phyloP scores from a whole-genome alignment of 371 early-diverging fungal species.

The Apophysomyces sp. region DNA sequence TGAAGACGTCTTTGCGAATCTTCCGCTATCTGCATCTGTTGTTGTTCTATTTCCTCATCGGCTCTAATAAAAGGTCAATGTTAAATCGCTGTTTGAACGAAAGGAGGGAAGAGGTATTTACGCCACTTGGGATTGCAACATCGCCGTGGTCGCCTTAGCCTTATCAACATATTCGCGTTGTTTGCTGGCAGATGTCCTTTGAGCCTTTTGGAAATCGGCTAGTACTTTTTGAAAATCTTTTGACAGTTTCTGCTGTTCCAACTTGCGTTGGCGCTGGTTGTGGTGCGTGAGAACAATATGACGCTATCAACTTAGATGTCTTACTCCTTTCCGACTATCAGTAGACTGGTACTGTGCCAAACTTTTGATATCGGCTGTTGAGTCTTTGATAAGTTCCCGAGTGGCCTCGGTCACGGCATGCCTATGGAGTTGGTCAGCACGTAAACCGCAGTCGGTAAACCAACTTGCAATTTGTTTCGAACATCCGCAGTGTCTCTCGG shows the following conservation, averaged over 20 bases:
- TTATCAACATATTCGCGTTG: slow-evolving; percentile 85
- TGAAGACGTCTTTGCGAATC: slow-evolving; percentile 68
- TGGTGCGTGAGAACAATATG: not conserved
- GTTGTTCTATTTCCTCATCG: slow-evolving; percentile 45
- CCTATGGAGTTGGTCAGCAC: slow-evolving; percentile 37
- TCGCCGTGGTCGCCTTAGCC: slow-evolving; percentile 50
- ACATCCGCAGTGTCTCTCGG: slow-evolving; percentile 76
- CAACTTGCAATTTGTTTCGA: slow-evolving; percentile 70
- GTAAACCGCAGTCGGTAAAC: not conserved
- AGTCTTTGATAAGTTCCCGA: slow-evolving; percentile 76
- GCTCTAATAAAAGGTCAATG: slow-evolving; percentile 7
- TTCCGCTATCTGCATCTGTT: slow-evolving; percentile 42
- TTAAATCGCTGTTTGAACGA: slow-evolving; percentile 2
- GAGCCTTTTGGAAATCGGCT: slow-evolving; percentile 83
- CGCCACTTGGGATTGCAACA: slow-evolving; percentile 39
- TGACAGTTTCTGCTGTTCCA: slow-evolving; percentile 80
- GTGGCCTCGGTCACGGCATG: slow-evolving; percentile 83
- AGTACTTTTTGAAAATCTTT: slow-evolving; percentile 92
- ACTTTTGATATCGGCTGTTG: slow-evolving; percentile 73
- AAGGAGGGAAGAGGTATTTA: slow-evolving; percentile 10
- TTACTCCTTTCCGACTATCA: slow-evolving; percentile 30
- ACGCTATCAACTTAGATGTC: not conserved
- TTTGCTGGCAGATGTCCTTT: slow-evolving; percentile 80
- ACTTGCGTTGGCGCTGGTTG: slow-evolving; percentile 66
- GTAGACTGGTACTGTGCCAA: slow-evolving; percentile 46